A percentile compares a stretch with the other conserved stretches of the same genome.
Conservation (phyloP, 2,329 filamentous ascomycete genomes). For the Cryphonectria carpinicola region DNA sequence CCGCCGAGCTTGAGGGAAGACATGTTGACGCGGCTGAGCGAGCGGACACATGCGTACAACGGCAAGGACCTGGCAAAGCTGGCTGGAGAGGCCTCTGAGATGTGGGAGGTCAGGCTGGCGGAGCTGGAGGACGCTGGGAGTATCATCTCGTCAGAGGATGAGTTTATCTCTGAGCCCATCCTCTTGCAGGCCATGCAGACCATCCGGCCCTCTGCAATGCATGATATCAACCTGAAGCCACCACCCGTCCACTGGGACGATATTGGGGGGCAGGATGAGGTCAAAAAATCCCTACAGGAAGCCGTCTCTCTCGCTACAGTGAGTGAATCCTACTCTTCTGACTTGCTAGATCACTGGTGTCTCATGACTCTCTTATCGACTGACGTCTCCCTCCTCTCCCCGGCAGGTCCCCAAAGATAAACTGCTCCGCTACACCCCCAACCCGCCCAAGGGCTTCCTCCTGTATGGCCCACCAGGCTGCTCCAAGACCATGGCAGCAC, state of each 20-base stretch:
- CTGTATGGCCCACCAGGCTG: conserved; percentile 93
- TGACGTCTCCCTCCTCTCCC: background rate
- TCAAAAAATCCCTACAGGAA: conserved; percentile 65
- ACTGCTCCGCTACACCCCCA: conserved; percentile 45
- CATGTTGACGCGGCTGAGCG: conserved; percentile 64
- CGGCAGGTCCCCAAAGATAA: conserved; percentile 36
- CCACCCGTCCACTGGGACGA: conserved; percentile 85
- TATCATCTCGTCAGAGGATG: conserved; percentile 8
- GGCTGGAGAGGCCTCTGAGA: conserved; percentile 52
- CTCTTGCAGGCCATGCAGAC: conserved; percentile 67
- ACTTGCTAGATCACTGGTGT: background rate
- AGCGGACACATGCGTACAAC: conserved; percentile 85
- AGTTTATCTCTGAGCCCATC: conserved; percentile 50
- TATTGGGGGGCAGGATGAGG: conserved; percentile 80
- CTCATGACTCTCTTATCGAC: background rate
- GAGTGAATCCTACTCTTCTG: background rate
- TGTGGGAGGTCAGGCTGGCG: conserved; percentile 20
- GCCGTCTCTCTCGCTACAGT: conserved; percentile 49
- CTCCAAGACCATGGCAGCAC: conserved; percentile 90
- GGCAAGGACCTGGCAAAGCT: conserved; percentile 75
- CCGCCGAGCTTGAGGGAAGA: conserved; percentile 52
- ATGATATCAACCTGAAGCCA: conserved; percentile 85
- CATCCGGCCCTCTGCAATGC: conserved; percentile 83
- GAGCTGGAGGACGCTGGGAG: conserved; percentile 11
- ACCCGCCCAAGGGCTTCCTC: conserved; percentile 78